Base-by-base conservation (phyloP, 306 rosid species). In the Arachis hypogaea region DNA sequence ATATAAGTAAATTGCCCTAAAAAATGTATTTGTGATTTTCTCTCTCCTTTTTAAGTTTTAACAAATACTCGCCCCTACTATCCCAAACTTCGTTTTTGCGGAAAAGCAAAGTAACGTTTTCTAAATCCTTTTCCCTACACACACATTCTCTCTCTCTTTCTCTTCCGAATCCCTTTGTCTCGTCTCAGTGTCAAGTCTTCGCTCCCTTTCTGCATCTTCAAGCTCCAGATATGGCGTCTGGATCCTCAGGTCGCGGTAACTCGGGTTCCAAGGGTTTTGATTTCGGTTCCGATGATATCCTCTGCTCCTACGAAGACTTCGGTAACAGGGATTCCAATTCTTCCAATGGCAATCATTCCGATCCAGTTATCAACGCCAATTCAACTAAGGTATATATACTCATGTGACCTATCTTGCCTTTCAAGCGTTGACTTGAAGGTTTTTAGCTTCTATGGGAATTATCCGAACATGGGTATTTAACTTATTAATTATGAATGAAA, bases 201-300 rank as follows among this genome's bases (percentile, higher is more conserved):
- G 57, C 61, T 68, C 64, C 71, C 59, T 63, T 59, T 68, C 42
- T 50, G 40, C 68, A 9, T 82, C 81, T 18, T 50, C 38, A 50
- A 83, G 58, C 54, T 80, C 29, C 57, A 8, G 38, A 76, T 29
- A 94, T 94, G 99, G 97, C 97, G 62, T 92, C 99, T 62, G 99
- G 99, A 76, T 92, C 97, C 0, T 79, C 99, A 11, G 92, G 86
- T 73, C 91, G 93, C 77, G 78, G 80, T 22, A 94, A 91, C 69
- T 78, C 88, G 45, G 89, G 74, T 59, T 82, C 98, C 12, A 88
- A 93, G 65, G 92, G 92, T 2, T 91, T 89, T 66, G 96, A 92
- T 87, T 94, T 94, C 67, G 97, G 64, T 14, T 69, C 99, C 22
- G 99, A 89, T 76, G 97, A 94, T 28, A 94, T 94, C 78, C 94